Evolutionary conservation across 148 eudicot species (phyloP).

Genomic region (Vaccinium darrowii): DNA sequence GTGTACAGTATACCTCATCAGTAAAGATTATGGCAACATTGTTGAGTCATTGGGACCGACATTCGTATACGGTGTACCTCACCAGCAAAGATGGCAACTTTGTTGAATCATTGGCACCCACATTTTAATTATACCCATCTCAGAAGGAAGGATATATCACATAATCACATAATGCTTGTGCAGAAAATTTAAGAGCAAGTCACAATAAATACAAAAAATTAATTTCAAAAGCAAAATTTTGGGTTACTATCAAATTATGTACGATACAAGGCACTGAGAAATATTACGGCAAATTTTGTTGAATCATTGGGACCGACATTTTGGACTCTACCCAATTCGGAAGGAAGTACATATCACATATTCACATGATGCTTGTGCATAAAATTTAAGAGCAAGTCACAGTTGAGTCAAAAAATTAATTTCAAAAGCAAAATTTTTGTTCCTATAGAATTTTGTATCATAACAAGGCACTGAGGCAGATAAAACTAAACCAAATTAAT

Average conservation of each 20-base stretch:
- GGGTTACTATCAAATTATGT: background rate
- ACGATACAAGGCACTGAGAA: background rate
- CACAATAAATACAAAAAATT: background rate
- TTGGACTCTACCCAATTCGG: no score
- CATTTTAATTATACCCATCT: background rate
- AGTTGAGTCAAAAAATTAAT: background rate
- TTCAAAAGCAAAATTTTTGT: background rate
- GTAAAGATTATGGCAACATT: no score
- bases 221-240: background rate
- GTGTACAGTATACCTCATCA: no score
- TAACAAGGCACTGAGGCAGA: background rate
- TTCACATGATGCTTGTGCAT: background rate
- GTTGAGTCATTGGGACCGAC: no score
- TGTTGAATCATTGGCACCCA: background rate
- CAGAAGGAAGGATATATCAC: background rate
- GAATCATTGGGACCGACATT: background rate
- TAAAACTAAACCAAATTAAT: background rate
- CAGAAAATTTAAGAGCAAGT: background rate
- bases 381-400: background rate
- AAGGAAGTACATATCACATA: background rate
- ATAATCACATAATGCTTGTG: no score
- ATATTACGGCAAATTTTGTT: no score
- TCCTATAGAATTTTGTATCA: background rate
- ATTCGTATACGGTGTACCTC: no score
- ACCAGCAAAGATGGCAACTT: no score